Evolutionary conservation across 2,329 filamentous ascomycete genomes (phyloP).

Genomic region (Fusarium sp.): DNA sequence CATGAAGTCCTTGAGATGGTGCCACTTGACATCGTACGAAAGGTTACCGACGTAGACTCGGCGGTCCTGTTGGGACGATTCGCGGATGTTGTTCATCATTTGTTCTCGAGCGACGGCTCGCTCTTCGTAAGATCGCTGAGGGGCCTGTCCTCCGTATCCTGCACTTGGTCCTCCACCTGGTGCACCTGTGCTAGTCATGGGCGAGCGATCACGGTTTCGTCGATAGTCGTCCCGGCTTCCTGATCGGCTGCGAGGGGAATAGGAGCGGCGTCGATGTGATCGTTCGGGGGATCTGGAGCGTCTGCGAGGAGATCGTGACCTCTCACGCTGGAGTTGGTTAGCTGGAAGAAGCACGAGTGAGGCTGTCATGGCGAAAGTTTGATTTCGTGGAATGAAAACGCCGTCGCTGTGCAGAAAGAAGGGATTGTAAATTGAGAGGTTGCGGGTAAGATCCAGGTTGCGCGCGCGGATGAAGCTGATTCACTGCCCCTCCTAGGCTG

Average conservation of each 20-base stretch:
- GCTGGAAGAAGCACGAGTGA: slow-evolving; percentile 24
- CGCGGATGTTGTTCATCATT: slow-evolving; percentile 95
- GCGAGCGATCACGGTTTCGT: slow-evolving; percentile 80
- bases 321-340: slow-evolving; percentile 76
- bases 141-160: slow-evolving; percentile 68
- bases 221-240: slow-evolving; percentile 80
- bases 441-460: slow-evolving; percentile 15
- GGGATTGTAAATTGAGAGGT: slow-evolving; percentile 16
- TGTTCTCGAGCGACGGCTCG: slow-evolving; percentile 85
- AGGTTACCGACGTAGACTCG: slow-evolving; percentile 99
- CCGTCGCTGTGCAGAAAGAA: slow-evolving; percentile 21
- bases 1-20: slow-evolving; percentile 99
- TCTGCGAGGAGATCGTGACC: slow-evolving; percentile 80
- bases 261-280: slow-evolving; percentile 76
- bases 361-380: slow-evolving; percentile 31
- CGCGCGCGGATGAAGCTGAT: slow-evolving; percentile 23
- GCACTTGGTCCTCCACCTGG: slow-evolving; percentile 76
- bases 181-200: slow-evolving; percentile 82
- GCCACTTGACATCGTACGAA: slow-evolving; percentile 99
- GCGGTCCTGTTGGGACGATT: slow-evolving; percentile 97
- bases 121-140: slow-evolving; percentile 85
- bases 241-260: slow-evolving; percentile 82
- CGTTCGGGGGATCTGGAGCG: slow-evolving; percentile 86
- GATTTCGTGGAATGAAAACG: slow-evolving; percentile 13
- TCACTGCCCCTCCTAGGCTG: slow-evolving; percentile 23